phyloP scores from a whole-genome alignment of 305 asterid genomes.

The Fraxinus ornus region DNA sequence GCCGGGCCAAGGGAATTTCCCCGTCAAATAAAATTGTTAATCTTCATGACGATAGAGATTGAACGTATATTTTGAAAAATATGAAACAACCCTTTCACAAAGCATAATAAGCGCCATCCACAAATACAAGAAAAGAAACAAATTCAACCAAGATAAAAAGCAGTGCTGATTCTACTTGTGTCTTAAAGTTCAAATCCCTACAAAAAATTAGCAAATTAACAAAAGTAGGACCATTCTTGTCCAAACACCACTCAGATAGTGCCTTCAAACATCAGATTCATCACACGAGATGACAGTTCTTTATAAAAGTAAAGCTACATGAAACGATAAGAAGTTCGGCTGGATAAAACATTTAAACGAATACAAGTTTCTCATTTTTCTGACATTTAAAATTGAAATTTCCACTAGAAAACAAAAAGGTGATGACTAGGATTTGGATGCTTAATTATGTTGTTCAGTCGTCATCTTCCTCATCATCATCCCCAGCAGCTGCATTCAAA shows the following conservation, averaged over 20 bases:
- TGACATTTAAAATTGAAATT: slow-evolving; percentile 2
- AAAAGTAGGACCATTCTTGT: background rate
- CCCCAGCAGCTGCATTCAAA: slow-evolving; percentile 41
- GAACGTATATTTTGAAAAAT: background rate
- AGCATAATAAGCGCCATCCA: background rate
- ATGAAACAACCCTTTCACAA: background rate
- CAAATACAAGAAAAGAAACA: background rate
- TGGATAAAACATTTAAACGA: background rate
- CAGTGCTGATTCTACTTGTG: background rate
- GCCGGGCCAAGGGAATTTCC: too few relatives aligned
- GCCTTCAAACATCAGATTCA: slow-evolving; percentile 3
- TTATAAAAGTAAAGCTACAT: background rate
- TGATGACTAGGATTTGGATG: slow-evolving; percentile 1
- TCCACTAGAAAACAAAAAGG: slow-evolving; percentile 3
- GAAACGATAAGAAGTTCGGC: background rate
- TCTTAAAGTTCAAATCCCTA: background rate
- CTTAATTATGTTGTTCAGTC: slow-evolving; percentile 33
- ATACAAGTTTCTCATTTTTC: background rate
- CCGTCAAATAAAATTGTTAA: too few relatives aligned
- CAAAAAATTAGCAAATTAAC: background rate
- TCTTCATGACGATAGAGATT: background rate
- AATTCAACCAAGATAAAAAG: background rate
- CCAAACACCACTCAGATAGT: background rate
- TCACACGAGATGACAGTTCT: background rate
- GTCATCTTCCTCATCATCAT: slow-evolving; percentile 32